Conservation (phyloP, 768 basidiomycete genomes). For the Pleurotus pulmonarius region DNA sequence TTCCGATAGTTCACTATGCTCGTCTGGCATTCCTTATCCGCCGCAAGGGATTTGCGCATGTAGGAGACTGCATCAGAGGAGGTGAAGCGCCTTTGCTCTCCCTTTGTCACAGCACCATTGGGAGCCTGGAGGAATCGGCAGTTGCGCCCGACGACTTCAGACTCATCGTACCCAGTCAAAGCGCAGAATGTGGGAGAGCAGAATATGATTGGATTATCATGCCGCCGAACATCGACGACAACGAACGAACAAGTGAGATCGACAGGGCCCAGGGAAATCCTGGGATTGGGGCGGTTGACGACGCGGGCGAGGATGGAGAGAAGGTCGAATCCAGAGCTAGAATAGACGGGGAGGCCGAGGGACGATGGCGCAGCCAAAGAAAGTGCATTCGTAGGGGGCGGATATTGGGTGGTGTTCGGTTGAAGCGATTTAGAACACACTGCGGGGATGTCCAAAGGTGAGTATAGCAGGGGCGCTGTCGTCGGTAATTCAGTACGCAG, state of each 20-base stretch:
- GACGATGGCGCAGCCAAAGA: slow-evolving; percentile 25
- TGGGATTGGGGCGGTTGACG: slow-evolving; percentile 67
- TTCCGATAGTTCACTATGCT: slow-evolving; percentile 87
- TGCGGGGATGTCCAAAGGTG: too few species aligned
- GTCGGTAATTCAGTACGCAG: not conserved
- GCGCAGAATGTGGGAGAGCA: slow-evolving; percentile 80
- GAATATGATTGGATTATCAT: slow-evolving; percentile 87
- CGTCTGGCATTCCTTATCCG: slow-evolving; percentile 86
- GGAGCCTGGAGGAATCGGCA: slow-evolving; percentile 91
- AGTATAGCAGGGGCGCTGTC: too few species aligned
- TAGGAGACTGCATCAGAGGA: slow-evolving; percentile 57
- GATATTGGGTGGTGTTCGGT: too few species aligned
- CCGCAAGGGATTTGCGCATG: slow-evolving; percentile 61
- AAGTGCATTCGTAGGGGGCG: too few species aligned
- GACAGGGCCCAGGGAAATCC: slow-evolving; percentile 81
- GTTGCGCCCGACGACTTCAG: slow-evolving; percentile 83
- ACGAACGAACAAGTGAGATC: slow-evolving; percentile 92
- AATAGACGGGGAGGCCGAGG: slow-evolving; percentile 66
- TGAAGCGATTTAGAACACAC: too few species aligned
- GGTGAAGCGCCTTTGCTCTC: slow-evolving; percentile 50
- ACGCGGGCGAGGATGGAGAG: slow-evolving; percentile 79
- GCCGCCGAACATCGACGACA: slow-evolving; percentile 78
- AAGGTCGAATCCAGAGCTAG: slow-evolving; percentile 87
- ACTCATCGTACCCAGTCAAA: slow-evolving; percentile 70
- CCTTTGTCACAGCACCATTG: slow-evolving; percentile 34